Evolutionary conservation across 345 rosid species (phyloP).

Genomic region (Eucalyptus pauciflora): DNA sequence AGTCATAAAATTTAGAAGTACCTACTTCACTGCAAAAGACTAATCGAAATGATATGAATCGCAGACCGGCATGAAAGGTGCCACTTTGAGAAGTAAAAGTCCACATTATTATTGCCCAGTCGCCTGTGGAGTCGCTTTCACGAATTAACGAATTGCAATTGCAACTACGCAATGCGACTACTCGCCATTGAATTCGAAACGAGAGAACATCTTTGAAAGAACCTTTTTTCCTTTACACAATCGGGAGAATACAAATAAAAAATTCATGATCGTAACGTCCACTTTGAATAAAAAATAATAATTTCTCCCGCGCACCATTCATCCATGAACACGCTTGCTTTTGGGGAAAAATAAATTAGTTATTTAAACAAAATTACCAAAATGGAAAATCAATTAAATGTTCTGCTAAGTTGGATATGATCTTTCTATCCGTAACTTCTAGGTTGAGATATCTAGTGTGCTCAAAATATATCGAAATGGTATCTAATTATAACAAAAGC

Average conservation of each 20-base stretch:
- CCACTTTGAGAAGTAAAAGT: background rate
- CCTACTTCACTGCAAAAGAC: background rate
- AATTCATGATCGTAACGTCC: background rate
- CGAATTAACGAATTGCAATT: background rate
- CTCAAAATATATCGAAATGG: no score
- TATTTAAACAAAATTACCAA: background rate
- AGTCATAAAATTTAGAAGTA: background rate
- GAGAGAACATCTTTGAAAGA: background rate
- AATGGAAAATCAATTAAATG: background rate
- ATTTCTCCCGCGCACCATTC: background rate
- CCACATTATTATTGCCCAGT: background rate
- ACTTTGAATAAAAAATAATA: background rate
- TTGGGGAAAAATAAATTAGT: background rate
- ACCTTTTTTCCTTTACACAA: background rate
- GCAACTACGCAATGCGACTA: conserved; percentile 11
- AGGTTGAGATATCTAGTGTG: background rate
- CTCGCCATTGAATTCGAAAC: conserved; percentile 10
- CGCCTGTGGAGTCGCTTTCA: background rate
- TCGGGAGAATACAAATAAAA: background rate
- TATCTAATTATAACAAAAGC: no score
- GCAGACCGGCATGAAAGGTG: background rate
- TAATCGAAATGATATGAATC: background rate
- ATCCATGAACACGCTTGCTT: background rate
- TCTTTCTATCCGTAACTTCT: background rate
- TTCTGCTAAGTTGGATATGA: background rate